phyloP scores from a whole-genome alignment of 495 filamentous ascomycete genomes.

The Hyaloscypha bicolor region DNA sequence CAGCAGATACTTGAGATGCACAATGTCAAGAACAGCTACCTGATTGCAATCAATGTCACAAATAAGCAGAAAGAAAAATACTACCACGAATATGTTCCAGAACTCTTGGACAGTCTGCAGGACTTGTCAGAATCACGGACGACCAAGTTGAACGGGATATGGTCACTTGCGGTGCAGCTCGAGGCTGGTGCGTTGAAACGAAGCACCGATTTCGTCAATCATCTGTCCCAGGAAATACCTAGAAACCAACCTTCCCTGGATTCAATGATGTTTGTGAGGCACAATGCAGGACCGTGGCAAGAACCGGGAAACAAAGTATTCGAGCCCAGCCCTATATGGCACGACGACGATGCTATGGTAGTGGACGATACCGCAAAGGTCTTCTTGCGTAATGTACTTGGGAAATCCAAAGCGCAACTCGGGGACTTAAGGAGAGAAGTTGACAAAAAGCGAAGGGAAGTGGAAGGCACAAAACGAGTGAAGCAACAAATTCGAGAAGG shows the following conservation, averaged over 20 bases:
- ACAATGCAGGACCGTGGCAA: conserved; percentile 79
- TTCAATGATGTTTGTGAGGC: conserved; percentile 94
- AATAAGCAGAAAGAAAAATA: conserved; percentile 97
- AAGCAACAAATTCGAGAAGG: conserved; percentile 78
- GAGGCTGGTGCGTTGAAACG: conserved; percentile 72
- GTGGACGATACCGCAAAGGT: conserved; percentile 83
- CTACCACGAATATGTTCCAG: conserved; percentile 95
- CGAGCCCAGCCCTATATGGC: conserved; percentile 96
- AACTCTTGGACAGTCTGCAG: conserved; percentile 87
- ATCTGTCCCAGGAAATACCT: conserved; percentile 77
- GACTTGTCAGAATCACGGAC: conserved; percentile 89
- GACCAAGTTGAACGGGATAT: conserved; percentile 78
- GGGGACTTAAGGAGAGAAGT: conserved; percentile 77
- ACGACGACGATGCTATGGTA: conserved; percentile 84
- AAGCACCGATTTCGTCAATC: conserved; percentile 68
- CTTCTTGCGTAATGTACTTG: conserved; percentile 87
- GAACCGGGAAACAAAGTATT: conserved; percentile 85
- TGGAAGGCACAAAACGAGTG: conserved; percentile 70
- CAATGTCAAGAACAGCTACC: conserved; percentile 96
- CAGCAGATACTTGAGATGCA: conserved; percentile 92
- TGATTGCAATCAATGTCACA: conserved; percentile 92
- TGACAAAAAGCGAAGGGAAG: conserved; percentile 81
- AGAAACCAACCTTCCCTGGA: conserved; percentile 88
- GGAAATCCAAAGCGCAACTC: conserved; percentile 83
- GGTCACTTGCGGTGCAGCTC: conserved; percentile 77